These are phyloP conservation scores for Plenodomus tracheiphilus DNA, from an alignment of 2,329 filamentous ascomycete genomes.

Conservation along the genomic window DNA sequence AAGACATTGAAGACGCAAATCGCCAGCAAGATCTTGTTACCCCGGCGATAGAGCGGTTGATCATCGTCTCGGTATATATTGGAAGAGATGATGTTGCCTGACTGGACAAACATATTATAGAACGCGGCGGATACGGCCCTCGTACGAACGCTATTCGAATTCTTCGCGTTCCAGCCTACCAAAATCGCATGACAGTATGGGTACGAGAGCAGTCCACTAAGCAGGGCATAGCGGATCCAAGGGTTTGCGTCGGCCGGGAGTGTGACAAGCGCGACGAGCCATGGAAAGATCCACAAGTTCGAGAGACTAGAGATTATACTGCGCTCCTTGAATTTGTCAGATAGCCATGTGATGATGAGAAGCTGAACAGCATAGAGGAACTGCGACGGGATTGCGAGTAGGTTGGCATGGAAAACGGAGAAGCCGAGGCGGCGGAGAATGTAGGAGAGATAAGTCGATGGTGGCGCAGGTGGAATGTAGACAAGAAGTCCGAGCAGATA, in stretches of 20 bases:
- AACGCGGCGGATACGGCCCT: constrained; percentile 47
- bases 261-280: constrained; percentile 56
- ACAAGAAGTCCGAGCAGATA: constrained; percentile 51
- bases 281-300: constrained; percentile 64
- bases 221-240: constrained; percentile 58
- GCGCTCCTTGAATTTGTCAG: constrained; percentile 52
- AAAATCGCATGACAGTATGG: constrained; percentile 56
- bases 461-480: constrained; percentile 29
- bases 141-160: constrained; percentile 46
- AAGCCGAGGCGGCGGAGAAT: constrained; percentile 63
- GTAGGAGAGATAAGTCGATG: constrained; percentile 54
- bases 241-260: constrained; percentile 50
- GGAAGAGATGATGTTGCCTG: constrained; percentile 51
- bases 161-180: constrained; percentile 46
- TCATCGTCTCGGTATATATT: constrained; percentile 56
- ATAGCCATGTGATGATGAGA: constrained; percentile 50
- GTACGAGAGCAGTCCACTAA: constrained; percentile 56
- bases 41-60: constrained; percentile 49
- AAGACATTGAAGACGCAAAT: constrained; percentile 39
- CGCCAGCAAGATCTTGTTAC: constrained; percentile 43
- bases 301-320: constrained; percentile 54
- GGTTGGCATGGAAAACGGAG: constrained; percentile 63
- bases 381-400: constrained; percentile 61
- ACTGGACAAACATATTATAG: constrained; percentile 52
- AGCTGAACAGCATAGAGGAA: constrained; percentile 47